Evolutionary conservation across 108 stramenopile genomes (phyloP).

Genomic region (Phaeodactylum tricornutum): DNA sequence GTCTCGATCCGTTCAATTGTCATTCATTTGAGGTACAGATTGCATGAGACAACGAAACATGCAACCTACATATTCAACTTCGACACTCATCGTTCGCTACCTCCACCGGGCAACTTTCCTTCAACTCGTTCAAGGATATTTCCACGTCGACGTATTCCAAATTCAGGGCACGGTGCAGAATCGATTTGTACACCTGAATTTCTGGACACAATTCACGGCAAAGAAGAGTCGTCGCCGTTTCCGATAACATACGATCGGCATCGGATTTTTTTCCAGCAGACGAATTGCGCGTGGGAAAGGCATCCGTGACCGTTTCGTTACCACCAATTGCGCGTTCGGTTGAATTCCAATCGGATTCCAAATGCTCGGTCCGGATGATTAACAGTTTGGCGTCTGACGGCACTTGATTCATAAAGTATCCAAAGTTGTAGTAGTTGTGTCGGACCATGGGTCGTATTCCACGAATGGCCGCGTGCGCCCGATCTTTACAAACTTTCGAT

Average conservation of each 20-base stretch:
- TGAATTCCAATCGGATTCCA: constrained; percentile 8
- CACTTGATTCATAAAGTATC: constrained; percentile 2
- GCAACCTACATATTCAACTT: too few relatives aligned
- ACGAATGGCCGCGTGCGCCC: constrained; percentile 7
- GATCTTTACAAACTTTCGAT: neutral
- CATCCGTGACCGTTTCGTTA: neutral
- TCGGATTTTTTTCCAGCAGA: neutral
- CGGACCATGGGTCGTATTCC: neutral
- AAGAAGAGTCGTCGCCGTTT: neutral
- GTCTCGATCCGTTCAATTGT: too few relatives aligned
- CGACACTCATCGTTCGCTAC: too few relatives aligned
- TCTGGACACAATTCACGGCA: constrained; percentile 14
- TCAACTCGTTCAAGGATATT: constrained; percentile 7
- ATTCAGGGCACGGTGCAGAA: constrained; percentile 7
- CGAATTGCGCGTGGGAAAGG: neutral
- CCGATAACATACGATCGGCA: neutral
- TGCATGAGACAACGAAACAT: too few relatives aligned
- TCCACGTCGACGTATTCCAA: neutral
- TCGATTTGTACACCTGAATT: constrained; percentile 11
- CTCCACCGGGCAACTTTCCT: constrained; percentile 5
- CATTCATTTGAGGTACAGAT: too few relatives aligned
- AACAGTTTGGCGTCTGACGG: neutral
- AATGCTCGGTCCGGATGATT: constrained; percentile 8
- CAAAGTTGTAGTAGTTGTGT: constrained; percentile 10
- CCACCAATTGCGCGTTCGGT: neutral